phyloP scores from a whole-genome alignment of 257 asterid species.

The Solanum lignicaule region DNA sequence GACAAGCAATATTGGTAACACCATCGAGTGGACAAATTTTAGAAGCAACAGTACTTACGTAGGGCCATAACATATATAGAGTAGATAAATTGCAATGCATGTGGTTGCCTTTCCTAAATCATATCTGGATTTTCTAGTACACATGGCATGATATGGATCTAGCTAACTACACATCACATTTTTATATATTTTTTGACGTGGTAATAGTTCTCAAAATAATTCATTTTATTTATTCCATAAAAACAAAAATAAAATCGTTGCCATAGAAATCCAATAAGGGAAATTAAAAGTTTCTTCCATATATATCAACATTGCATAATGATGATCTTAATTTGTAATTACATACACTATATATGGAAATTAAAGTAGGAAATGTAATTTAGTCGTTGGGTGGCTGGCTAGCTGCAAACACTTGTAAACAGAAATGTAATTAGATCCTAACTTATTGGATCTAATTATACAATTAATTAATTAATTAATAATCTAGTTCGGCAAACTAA shows the following conservation, averaged over 20 bases:
- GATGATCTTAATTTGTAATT: not conserved
- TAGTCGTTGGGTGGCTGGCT: not conserved
- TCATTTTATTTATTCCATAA: not conserved
- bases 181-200: not conserved
- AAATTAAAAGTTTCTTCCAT: not conserved
- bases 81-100: conserved; percentile 1
- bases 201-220: not conserved
- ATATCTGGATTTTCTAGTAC: conserved; percentile 5
- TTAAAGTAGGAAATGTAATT: not conserved
- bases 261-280: not conserved
- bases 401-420: not conserved
- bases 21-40: conserved; percentile 22
- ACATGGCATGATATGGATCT: conserved; percentile 17
- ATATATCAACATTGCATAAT: not conserved
- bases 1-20: not conserved
- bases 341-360: not conserved
- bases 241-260: not conserved
- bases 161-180: conserved; percentile 4
- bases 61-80: conserved; percentile 1
- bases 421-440: conserved; percentile 7
- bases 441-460: conserved; percentile 14
- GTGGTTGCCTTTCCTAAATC: conserved; percentile 26
- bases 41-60: conserved; percentile 34
- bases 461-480: not conserved
- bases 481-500: conserved; percentile 49